Evolutionary conservation across 768 basidiomycete genomes (phyloP).

Genomic region (Tephrocybe sp.): DNA sequence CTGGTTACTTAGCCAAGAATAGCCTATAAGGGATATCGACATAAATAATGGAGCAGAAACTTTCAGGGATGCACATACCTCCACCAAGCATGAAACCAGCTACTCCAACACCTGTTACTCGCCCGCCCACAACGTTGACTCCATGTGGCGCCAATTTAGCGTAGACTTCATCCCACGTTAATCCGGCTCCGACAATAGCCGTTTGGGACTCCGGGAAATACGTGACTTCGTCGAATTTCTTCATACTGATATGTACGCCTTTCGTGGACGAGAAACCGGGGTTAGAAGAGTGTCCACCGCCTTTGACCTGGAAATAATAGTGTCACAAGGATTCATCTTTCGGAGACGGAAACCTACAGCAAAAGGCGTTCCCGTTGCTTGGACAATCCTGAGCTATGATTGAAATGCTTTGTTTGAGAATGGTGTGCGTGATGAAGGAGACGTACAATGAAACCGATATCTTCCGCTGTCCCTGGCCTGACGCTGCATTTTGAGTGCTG

Average conservation of each 20-base stretch:
- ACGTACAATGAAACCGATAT: slow-evolving; percentile 48
- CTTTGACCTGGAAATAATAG: slow-evolving; percentile 46
- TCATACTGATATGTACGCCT: slow-evolving; percentile 60
- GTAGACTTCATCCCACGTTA: slow-evolving; percentile 67
- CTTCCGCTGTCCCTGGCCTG: slow-evolving; percentile 51
- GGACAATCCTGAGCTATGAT: slow-evolving; percentile 45
- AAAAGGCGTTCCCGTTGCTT: slow-evolving; percentile 43
- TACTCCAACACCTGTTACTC: slow-evolving; percentile 57
- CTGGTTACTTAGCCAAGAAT: slow-evolving; percentile 64
- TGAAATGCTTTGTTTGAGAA: too few species aligned
- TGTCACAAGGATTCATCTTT: background rate
- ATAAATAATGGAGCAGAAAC: slow-evolving; percentile 23
- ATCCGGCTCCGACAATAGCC: slow-evolving; percentile 38
- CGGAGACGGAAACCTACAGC: slow-evolving; percentile 35
- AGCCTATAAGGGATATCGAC: slow-evolving; percentile 36
- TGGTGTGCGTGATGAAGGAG: background rate
- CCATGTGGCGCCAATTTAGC: slow-evolving; percentile 43
- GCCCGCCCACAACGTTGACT: slow-evolving; percentile 57
- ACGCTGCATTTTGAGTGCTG: slow-evolving; percentile 50
- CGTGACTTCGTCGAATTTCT: slow-evolving; percentile 40
- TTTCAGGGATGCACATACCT: slow-evolving; percentile 37
- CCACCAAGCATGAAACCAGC: slow-evolving; percentile 60
- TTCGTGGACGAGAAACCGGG: slow-evolving; percentile 57
- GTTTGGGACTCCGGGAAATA: slow-evolving; percentile 39
- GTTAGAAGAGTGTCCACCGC: slow-evolving; percentile 58